Evolutionary conservation across 2,329 filamentous ascomycete genomes (phyloP), one percentile per base, ranked within the genome.

Genomic region (Pestalotiopsis sp.): DNA sequence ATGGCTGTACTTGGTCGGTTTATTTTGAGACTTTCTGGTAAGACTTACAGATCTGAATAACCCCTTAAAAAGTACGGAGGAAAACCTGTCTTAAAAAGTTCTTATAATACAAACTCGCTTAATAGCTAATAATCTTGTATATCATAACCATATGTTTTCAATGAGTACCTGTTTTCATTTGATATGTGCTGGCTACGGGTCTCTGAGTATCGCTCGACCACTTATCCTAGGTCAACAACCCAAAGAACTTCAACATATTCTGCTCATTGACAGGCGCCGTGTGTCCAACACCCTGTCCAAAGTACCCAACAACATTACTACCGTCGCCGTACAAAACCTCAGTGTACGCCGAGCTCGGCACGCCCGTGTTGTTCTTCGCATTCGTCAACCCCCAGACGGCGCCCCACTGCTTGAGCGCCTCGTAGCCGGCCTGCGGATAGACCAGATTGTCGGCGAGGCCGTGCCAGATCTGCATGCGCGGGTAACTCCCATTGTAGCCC

Each of bases 401-500:
- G 31, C 69, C 67, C 74, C 74, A 77, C 70, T 76, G 74, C 68
- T 77, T 76, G 25, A 76, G 71, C 31, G 73, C 70, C 61, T 76
- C 74, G 20, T 70, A 68, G 13, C 71, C 70, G 66, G 77, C 78
- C 7, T 73, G 70, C 23, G 73, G 71, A 14, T 69, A 70, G 12
- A 81, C 76, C 7, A 78, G 70, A 2, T 67, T 71, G 66, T 82
- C 80, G n/a, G 70, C 73, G 13, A 74, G 75, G 17, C 80, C 80
- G 59, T 82, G 80, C 69, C 73, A 80, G 12, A 78, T 78, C 69
- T 76, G 73, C 74, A 82, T 73, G 38, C 76, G 73, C 1, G 80
- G 79, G 25, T 78, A 76, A 4, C 70, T 66, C n/a, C 80, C 80
- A 2, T 36, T 75, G 65, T 79, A 82, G 2, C 77, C 77, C 3